phyloP scores from a whole-genome alignment of 2,329 filamentous ascomycete species.

The Pseudophaeomoniella oleicola region DNA sequence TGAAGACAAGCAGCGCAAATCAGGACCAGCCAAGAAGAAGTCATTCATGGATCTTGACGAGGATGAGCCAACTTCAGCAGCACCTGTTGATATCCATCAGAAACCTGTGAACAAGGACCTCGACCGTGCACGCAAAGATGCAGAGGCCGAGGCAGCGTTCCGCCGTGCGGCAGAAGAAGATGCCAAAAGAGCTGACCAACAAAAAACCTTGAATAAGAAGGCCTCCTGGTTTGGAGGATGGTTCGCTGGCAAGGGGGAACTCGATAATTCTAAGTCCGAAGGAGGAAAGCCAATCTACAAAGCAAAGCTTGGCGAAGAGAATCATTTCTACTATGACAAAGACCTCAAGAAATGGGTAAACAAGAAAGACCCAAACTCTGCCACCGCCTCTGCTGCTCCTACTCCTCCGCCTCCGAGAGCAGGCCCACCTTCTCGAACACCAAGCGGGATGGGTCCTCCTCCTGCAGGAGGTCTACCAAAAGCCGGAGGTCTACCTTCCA shows the following conservation, averaged over 20 bases:
- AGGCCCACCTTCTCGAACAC: conserved; percentile 55
- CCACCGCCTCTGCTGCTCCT: conserved; percentile 41
- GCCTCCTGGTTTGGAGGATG: conserved; percentile 61
- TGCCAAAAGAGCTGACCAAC: conserved; percentile 16
- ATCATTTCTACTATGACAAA: conserved; percentile 83
- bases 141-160: conserved; percentile 13
- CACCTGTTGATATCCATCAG: conserved; percentile 5
- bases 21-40: conserved; percentile 47
- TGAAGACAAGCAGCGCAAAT: conserved; percentile 36
- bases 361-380: conserved; percentile 64
- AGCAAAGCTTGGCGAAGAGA: conserved; percentile 89
- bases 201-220: conserved; percentile 23
- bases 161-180: conserved; percentile 13
- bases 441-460: conserved; percentile 34
- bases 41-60: conserved; percentile 73
- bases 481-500: conserved; percentile 2
- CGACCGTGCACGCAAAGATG: conserved; percentile 7
- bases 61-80: conserved; percentile 26
- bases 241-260: conserved; percentile 56
- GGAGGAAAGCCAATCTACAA: conserved; percentile 38
- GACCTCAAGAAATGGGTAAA: conserved; percentile 98
- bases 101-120: conserved; percentile 1
- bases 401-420: conserved; percentile 68
- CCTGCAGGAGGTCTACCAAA: conserved; percentile 3
- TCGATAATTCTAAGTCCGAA: conserved; percentile 30